These are phyloP conservation scores for Mycena latifolia DNA, from an alignment of 768 basidiomycete genomes.

Conservation along the genomic window DNA sequence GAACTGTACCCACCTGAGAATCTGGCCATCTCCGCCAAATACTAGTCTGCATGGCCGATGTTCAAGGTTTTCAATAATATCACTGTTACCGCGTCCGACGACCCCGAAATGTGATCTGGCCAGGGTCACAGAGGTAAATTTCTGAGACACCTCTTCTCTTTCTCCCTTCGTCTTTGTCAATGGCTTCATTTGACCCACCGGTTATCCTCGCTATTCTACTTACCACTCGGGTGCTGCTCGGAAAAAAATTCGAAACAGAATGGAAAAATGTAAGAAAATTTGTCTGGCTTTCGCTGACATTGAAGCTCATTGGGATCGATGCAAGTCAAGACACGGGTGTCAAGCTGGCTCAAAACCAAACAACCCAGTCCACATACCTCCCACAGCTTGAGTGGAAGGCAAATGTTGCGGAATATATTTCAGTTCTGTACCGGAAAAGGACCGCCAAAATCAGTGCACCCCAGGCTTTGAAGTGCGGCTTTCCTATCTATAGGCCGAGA, in stretches of 20 bases:
- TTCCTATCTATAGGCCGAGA: slow-evolving; percentile 5
- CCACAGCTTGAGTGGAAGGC: slow-evolving; percentile 9
- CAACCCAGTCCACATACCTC: neutral
- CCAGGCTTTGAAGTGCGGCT: neutral
- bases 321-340: neutral
- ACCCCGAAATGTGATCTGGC: slow-evolving; percentile 1
- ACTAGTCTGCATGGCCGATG: too few relatives aligned
- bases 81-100: too few relatives aligned
- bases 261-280: neutral
- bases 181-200: slow-evolving; percentile 6
- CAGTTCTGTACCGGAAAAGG: neutral
- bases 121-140: neutral
- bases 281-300: too few relatives aligned
- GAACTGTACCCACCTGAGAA: too few relatives aligned
- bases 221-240: neutral
- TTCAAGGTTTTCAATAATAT: too few relatives aligned
- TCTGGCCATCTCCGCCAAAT: too few relatives aligned
- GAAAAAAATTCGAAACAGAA: neutral
- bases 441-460: neutral
- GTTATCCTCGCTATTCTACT: neutral
- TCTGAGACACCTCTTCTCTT: slow-evolving; percentile 15
- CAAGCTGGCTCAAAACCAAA: neutral
- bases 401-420: slow-evolving; percentile 6
- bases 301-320: too few relatives aligned
- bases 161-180: neutral